phyloP scores from a whole-genome alignment of 805 yeast species.

The Kazachstania kunashirensis region DNA sequence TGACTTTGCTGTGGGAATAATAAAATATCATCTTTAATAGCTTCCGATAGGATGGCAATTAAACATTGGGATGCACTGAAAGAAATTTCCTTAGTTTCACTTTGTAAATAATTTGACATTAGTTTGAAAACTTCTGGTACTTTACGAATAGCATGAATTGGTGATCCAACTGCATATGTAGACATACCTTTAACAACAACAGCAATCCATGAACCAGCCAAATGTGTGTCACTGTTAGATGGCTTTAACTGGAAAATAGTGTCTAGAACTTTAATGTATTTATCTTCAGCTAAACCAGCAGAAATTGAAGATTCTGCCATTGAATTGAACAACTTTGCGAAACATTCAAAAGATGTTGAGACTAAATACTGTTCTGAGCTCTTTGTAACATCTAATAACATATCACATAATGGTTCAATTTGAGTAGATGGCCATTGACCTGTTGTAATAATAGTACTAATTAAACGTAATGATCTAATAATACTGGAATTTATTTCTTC shows the following conservation, averaged over 20 bases:
- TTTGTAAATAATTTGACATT: slow-evolving; percentile 54
- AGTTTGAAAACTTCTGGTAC: slow-evolving; percentile 48
- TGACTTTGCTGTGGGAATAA: slow-evolving; percentile 42
- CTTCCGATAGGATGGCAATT: slow-evolving; percentile 63
- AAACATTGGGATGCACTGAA: slow-evolving; percentile 79
- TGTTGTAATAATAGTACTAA: slow-evolving; percentile 59
- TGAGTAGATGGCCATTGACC: slow-evolving; percentile 74
- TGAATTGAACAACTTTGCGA: slow-evolving; percentile 30
- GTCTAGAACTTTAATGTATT: slow-evolving; percentile 53
- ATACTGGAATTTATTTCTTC: slow-evolving; percentile 47
- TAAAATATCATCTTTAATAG: slow-evolving; percentile 51
- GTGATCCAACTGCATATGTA: slow-evolving; percentile 44
- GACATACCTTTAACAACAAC: slow-evolving; percentile 76
- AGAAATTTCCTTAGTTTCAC: slow-evolving; percentile 56
- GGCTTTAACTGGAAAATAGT: slow-evolving; percentile 76
- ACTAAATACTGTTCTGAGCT: slow-evolving; percentile 79
- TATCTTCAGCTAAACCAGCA: slow-evolving; percentile 50
- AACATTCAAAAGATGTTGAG: slow-evolving; percentile 73
- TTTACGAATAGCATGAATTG: slow-evolving; percentile 42
- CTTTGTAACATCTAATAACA: slow-evolving; percentile 63
- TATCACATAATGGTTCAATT: slow-evolving; percentile 65
- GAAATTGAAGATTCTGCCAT: slow-evolving; percentile 32
- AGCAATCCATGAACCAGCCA: slow-evolving; percentile 93
- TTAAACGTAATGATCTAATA: slow-evolving; percentile 69
- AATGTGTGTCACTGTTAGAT: slow-evolving; percentile 66